phyloP scores from a whole-genome alignment of 2,329 filamentous ascomycete species.

The Cladosporium halotolerans region DNA sequence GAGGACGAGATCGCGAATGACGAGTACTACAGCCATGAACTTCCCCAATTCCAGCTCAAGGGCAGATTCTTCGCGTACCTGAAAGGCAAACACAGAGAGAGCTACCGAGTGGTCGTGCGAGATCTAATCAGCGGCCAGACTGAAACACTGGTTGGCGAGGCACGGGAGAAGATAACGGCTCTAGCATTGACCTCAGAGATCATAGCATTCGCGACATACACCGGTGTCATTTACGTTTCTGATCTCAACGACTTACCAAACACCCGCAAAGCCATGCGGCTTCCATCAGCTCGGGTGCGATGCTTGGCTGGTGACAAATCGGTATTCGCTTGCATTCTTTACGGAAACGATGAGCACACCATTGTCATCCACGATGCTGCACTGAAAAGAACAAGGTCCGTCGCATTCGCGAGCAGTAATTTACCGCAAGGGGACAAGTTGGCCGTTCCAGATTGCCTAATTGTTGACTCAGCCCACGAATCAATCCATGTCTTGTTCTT shows the following conservation, averaged over 20 bases:
- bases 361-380: background rate
- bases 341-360: background rate
- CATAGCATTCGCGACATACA: conserved; percentile 13
- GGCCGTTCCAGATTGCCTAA: background rate
- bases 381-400: background rate
- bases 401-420: background rate
- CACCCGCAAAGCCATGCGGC: background rate
- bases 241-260: background rate
- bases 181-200: conserved; percentile 12
- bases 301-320: background rate
- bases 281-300: background rate
- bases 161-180: conserved; percentile 14
- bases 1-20: conserved; percentile 1
- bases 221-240: conserved; percentile 14
- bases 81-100: background rate
- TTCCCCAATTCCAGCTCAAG: conserved; percentile 7
- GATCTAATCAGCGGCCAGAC: conserved; percentile 10
- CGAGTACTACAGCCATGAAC: background rate
- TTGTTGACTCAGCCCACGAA: background rate
- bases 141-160: conserved; percentile 8
- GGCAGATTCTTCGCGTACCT: conserved; percentile 16
- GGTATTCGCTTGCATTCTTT: background rate
- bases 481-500: background rate
- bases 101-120: conserved; percentile 13
- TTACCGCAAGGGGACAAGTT: background rate